phyloP scores from a whole-genome alignment of 192 early-diverging fungal genomes.

The Martensiomyces pterosporus region DNA sequence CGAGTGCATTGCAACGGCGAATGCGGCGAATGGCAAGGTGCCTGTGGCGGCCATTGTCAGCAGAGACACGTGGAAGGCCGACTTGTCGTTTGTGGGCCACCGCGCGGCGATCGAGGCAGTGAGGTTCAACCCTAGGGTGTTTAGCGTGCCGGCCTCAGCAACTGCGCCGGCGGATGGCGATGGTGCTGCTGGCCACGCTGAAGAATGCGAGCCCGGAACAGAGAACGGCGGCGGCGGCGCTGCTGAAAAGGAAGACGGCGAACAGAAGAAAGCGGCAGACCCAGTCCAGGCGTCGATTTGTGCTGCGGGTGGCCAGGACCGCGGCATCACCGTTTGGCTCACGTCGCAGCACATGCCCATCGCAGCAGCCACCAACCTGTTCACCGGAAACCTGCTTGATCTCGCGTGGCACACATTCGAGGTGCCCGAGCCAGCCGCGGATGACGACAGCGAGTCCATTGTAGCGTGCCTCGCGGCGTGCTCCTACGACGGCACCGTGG shows the following conservation, averaged over 20 bases:
- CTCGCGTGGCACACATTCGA: constrained; percentile 82
- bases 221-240: constrained; percentile 17
- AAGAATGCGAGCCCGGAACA: background rate
- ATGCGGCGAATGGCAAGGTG: constrained; percentile 75
- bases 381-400: constrained; percentile 82
- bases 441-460: constrained; percentile 1
- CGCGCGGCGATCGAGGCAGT: constrained; percentile 81
- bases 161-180: no score
- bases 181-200: no score
- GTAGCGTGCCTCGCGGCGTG: constrained; percentile 68
- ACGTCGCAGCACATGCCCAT: constrained; percentile 70
- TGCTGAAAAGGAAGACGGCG: no score
- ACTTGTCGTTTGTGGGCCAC: constrained; percentile 87
- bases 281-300: constrained; percentile 52
- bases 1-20: constrained; percentile 83
- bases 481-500: constrained; percentile 88
- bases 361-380: constrained; percentile 67
- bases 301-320: constrained; percentile 88
- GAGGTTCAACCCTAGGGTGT: constrained; percentile 82
- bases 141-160: constrained; percentile 52
- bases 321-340: constrained; percentile 83
- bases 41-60: constrained; percentile 78
- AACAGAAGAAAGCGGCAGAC: constrained; percentile 2
- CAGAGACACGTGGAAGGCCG: constrained; percentile 71
- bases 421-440: constrained; percentile 20